These are phyloP conservation scores for Gossypium herbaceum DNA, from an alignment of 345 rosid genomes.

Conservation along the genomic window DNA sequence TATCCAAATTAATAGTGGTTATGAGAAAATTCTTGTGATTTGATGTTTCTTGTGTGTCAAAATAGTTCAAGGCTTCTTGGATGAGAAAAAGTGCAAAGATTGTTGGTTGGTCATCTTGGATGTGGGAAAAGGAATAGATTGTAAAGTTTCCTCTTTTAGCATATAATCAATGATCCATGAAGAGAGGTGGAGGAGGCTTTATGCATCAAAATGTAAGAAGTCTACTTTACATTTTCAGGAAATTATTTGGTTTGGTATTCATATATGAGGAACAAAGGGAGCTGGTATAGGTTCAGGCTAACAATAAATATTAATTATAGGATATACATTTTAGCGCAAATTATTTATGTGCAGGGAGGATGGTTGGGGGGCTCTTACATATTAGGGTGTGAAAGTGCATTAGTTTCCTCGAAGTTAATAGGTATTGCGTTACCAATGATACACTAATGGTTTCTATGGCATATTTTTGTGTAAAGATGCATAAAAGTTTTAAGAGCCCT, in stretches of 20 bases:
- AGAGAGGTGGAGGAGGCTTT: neutral
- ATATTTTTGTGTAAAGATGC: neutral
- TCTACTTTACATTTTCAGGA: neutral
- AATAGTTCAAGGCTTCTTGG: too few relatives aligned
- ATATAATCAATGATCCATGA: too few relatives aligned
- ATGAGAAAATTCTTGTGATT: too few relatives aligned
- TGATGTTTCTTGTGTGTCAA: too few relatives aligned
- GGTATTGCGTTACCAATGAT: neutral
- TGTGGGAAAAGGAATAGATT: neutral
- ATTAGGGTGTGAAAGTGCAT: neutral
- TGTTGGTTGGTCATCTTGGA: neutral
- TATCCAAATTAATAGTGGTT: too few relatives aligned
- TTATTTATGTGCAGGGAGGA: neutral
- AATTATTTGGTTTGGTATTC: neutral
- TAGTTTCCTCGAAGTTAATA: neutral
- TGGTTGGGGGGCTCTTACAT: neutral
- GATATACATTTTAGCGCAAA: neutral
- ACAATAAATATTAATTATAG: neutral
- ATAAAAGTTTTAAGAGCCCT: neutral
- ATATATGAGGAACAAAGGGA: neutral
- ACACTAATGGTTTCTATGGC: neutral
- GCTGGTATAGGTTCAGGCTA: neutral
- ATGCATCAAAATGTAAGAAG: constrained; percentile 1
- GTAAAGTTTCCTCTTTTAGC: neutral
- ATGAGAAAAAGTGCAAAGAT: neutral